Conservation (phyloP, 2,329 filamentous ascomycete genomes). For the Aspergillus ruber region DNA sequence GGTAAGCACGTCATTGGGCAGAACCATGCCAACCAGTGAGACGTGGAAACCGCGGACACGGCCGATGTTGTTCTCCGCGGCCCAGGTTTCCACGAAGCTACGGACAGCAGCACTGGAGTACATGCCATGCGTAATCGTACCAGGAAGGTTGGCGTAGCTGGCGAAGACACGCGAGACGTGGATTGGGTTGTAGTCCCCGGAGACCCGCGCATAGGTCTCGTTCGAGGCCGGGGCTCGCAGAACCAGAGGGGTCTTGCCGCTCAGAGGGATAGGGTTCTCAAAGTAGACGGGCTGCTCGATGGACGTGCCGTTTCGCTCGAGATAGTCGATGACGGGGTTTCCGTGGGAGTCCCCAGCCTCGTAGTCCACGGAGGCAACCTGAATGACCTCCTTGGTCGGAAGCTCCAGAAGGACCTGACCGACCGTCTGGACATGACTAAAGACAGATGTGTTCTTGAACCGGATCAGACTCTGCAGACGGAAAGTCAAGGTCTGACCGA, state of each 20-base stretch:
- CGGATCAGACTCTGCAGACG: conserved; percentile 83
- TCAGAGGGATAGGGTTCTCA: conserved; percentile 93
- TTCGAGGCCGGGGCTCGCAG: conserved; percentile 91
- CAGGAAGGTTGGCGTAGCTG: conserved; percentile 88
- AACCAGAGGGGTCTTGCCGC: conserved; percentile 80
- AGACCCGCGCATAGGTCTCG: conserved; percentile 95
- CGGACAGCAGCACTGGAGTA: conserved; percentile 96
- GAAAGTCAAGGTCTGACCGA: conserved; percentile 93
- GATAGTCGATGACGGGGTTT: conserved; percentile 94
- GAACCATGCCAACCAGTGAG: conserved; percentile 94
- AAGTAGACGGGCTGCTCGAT: conserved; percentile 97
- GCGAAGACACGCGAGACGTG: conserved; percentile 97
- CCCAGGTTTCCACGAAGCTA: conserved; percentile 96
- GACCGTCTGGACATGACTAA: conserved; percentile 83
- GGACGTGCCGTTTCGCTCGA: conserved; percentile 80
- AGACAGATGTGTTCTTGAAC: conserved; percentile 92
- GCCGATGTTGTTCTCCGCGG: conserved; percentile 95
- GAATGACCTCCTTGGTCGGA: conserved; percentile 93
- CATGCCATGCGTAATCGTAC: conserved; percentile 98
- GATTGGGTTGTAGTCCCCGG: conserved; percentile 97
- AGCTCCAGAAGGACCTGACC: conserved; percentile 91
- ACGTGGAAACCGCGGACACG: conserved; percentile 97
- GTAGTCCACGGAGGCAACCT: conserved; percentile 96
- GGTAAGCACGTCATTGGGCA: conserved; percentile 90
- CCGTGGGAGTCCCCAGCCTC: conserved; percentile 85